Percentiles rank a stretch among this genome's conserved stretches.
phyloP scores from a whole-genome alignment of 176 grass and related monocot species.

The bread wheat (Triticum aestivum) region IWGSC_CS_RefSeq_v2.1 NC_057813.1:254605153-254605652 shows the following conservation, averaged over 20 bases:
- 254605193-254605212: conserved; percentile 69
- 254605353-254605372: not conserved
- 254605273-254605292: conserved; percentile 69
- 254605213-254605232: conserved; percentile 64
- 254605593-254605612: not conserved
- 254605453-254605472: not conserved
- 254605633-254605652: not conserved
- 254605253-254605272: conserved; percentile 90
- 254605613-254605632: not conserved
- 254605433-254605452: conserved; percentile 11
- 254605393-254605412: conserved; percentile 6
- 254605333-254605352: conserved; percentile 6
- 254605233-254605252: conserved; percentile 66
- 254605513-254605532: conserved; percentile 31
- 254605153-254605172: conserved; percentile 94
- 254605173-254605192: conserved; percentile 78
- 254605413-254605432: not conserved
- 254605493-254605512: not conserved
- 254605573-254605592: not conserved
- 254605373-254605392: not conserved
- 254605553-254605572: not conserved
- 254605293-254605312: conserved; percentile 72
- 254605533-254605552: not conserved
- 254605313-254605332: conserved; percentile 46
- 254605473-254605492: conserved; percentile 35